Base-by-base conservation (phyloP, 495 filamentous ascomycete species). In the Darksidea phi region DNA sequence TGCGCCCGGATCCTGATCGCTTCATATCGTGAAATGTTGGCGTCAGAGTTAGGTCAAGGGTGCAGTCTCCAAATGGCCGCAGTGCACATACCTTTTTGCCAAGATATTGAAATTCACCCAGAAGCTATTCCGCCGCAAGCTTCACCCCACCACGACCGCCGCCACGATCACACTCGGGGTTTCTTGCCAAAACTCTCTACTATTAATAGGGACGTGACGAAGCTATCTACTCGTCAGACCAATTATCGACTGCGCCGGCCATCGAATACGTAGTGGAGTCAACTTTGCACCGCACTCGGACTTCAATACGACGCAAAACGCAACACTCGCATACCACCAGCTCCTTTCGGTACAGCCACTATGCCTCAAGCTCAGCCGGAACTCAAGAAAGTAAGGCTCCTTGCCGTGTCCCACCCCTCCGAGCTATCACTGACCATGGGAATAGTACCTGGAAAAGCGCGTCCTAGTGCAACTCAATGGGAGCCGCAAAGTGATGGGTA, bases 311-410 rank as follows among this genome's bases (percentile, higher is more conserved):
- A 37, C 5, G 32, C 15, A 20, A 25, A 41, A 54, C 28, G 20
- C 5, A n/a, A 54, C 26, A 13, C 36, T 48, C n/a, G 23, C 43
- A 43, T 53, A 48, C 56, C 18, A 38, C 60, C 41, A 43, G 15
- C 41, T 43, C 18, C 5, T 43, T 20, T n/a, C 13, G 57, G 12
- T 37, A n/a, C 54, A 13, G 12, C 73, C 77, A 88, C 81, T 63
- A 98, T 98, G 95, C 91, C 95, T 77, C 93, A 93, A 88, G 91
- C 94, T 73, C 93, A 97, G 77, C 95, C 94, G 62, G 95, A 98
- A 76, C 85, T 98, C 61, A 97, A 98, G 78, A 97, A 97, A 85
- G 94, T 93, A 73, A 46, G 77, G 71, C 15, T 0, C 11, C n/a
- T 24, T n/a, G 32, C 34, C 1, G 21, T 6, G 6, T 24, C 32